These are phyloP conservation scores for Talaromyces sp. DNA, from an alignment of 2,329 filamentous ascomycete species.

Conservation along the genomic window DNA sequence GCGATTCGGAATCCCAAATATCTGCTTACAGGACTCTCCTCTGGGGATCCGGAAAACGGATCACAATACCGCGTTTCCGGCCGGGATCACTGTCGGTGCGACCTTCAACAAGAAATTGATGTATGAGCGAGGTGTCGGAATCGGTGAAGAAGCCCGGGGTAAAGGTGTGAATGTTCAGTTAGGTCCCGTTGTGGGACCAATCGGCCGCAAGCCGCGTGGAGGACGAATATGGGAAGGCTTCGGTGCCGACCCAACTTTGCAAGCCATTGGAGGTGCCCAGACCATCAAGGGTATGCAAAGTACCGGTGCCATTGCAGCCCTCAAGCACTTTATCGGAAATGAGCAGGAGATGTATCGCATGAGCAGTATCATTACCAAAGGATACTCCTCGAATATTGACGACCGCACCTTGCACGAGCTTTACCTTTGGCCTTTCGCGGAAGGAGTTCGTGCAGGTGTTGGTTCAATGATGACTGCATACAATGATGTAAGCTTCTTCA, in stretches of 20 bases:
- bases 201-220: constrained; percentile 72
- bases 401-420: constrained; percentile 52
- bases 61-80: constrained; percentile 74
- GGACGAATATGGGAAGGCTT: constrained; percentile 79
- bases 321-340: constrained; percentile 61
- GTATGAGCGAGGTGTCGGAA: constrained; percentile 66
- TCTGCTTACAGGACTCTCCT: constrained; percentile 73
- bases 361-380: constrained; percentile 47
- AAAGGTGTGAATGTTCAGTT: constrained; percentile 74
- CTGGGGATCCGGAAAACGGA: constrained; percentile 73
- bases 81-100: constrained; percentile 75
- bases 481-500: constrained; percentile 40
- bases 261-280: constrained; percentile 54
- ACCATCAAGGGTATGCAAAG: constrained; percentile 62
- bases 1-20: constrained; percentile 70
- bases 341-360: constrained; percentile 52
- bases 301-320: constrained; percentile 58
- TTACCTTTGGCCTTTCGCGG: constrained; percentile 55
- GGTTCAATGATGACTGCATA: constrained; percentile 51
- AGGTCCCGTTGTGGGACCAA: constrained; percentile 69
- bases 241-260: constrained; percentile 68
- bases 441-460: constrained; percentile 51
- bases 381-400: constrained; percentile 54
- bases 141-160: constrained; percentile 71
- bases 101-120: constrained; percentile 75